A percentile compares a stretch with the other conserved stretches of the same genome.
Conservation (phyloP, 441 rosid genomes). For the Daphne laureola region DNA sequence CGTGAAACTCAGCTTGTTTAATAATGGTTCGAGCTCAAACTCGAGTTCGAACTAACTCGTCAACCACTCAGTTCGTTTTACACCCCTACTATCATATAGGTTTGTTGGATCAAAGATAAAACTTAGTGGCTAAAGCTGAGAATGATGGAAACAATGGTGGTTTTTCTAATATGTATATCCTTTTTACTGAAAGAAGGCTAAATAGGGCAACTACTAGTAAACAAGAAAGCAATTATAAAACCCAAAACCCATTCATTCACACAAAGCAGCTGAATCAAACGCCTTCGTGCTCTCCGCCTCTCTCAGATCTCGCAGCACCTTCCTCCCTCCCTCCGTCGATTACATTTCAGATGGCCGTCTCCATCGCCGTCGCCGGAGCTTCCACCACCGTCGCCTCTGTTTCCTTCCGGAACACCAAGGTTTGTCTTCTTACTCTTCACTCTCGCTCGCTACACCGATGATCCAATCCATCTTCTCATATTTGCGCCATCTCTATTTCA, state of each 20-base stretch:
- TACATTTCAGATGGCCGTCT: conserved; percentile 32
- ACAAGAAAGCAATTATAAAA: conserved; percentile 13
- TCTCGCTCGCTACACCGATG: too few species aligned
- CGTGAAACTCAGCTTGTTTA: too few species aligned
- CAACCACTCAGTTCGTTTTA: too few species aligned
- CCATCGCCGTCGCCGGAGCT: conserved; percentile 30
- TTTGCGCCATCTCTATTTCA: not conserved
- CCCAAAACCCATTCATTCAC: not conserved
- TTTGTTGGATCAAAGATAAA: too few species aligned
- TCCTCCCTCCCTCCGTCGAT: conserved; percentile 1
- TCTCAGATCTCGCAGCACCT: conserved; percentile 8
- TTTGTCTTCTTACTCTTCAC: not conserved
- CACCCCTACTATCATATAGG: too few species aligned
- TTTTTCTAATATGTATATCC: too few species aligned
- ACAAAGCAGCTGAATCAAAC: not conserved
- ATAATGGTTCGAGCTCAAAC: too few species aligned
- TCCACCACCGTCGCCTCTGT: conserved; percentile 23
- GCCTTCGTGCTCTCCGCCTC: conserved; percentile 22
- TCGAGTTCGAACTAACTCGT: too few species aligned
- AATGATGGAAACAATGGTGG: too few species aligned
- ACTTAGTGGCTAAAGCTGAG: too few species aligned
- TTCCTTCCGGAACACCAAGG: conserved; percentile 29
- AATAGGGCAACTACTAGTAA: conserved; percentile 4
- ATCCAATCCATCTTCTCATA: too few species aligned
- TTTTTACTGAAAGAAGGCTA: too few species aligned